A percentile compares a stretch with the other conserved stretches of the same genome.
phyloP scores from a whole-genome alignment of 2,329 filamentous ascomycete genomes.

The Alternaria hordeiaustralica region DNA sequence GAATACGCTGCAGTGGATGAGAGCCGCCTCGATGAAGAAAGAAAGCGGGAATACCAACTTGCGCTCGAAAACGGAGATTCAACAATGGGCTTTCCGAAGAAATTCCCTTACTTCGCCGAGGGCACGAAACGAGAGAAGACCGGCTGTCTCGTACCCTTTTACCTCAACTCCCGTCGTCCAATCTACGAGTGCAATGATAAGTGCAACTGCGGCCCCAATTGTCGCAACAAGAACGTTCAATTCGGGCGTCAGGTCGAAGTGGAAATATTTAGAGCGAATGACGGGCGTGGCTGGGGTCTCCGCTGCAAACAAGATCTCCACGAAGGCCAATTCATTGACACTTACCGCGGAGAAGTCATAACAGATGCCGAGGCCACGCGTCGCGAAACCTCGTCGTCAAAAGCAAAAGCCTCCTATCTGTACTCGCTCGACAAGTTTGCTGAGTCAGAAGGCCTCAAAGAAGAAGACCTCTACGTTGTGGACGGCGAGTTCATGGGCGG shows the following conservation, averaged over 20 bases:
- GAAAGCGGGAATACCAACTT: slow-evolving; percentile 29
- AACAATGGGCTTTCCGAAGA: slow-evolving; percentile 51
- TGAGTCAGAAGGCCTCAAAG: slow-evolving; percentile 61
- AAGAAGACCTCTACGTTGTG: slow-evolving; percentile 54
- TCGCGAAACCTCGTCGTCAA: slow-evolving; percentile 63
- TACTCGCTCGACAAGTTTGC: slow-evolving; percentile 84
- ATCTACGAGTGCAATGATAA: slow-evolving; percentile 82
- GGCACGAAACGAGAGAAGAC: slow-evolving; percentile 34
- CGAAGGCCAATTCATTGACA: slow-evolving; percentile 79
- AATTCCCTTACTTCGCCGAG: slow-evolving; percentile 67
- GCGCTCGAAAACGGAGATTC: slow-evolving; percentile 28
- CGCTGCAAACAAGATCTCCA: slow-evolving; percentile 68
- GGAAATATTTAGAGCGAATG: slow-evolving; percentile 74
- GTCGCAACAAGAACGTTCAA: slow-evolving; percentile 79
- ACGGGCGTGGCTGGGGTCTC: slow-evolving; percentile 79
- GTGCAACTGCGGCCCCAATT: slow-evolving; percentile 69
- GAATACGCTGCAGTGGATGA: slow-evolving; percentile 63
- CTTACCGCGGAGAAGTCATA: slow-evolving; percentile 71
- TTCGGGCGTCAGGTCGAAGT: slow-evolving; percentile 73
- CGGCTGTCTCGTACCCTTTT: slow-evolving; percentile 49
- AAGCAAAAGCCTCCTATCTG: slow-evolving; percentile 77
- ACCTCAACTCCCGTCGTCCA: slow-evolving; percentile 53
- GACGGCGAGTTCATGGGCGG: slow-evolving; percentile 79
- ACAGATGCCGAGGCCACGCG: slow-evolving; percentile 65
- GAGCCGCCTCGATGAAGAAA: slow-evolving; percentile 35